Evolutionary conservation across 2,329 filamentous ascomycete genomes (phyloP), one percentile per base, ranked within the genome.

Genomic region (Tolypocladium capitatum): DNA sequence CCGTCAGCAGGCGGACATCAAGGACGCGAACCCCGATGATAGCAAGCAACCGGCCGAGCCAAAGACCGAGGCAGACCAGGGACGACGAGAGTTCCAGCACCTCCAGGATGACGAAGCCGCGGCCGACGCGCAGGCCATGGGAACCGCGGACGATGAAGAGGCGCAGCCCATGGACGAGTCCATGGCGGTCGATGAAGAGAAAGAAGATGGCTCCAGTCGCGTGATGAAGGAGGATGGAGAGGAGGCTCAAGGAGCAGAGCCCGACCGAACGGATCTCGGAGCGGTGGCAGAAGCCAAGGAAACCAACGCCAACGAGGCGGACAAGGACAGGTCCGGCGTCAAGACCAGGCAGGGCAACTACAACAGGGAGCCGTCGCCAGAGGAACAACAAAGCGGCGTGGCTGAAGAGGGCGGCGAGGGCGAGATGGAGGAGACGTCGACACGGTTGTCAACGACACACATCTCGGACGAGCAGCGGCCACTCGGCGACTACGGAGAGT

Each of bases 41-140:
- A 65, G 74, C 20, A 71, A 76, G 31, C 66, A 78, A 54, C 68
- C 67, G 34, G 64, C 74, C 38, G 63, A 70, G 40, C 38, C 52
- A 8, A 53, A 55, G 16, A 66, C 68, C 54, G 79, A 86, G 50
- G 72, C 81, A n/a, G 82, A 92, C 52, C 84, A 87, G 73, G 74
- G 78, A 10, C 75, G 83, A 59, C 79, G 78, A n/a, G 89, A 96
- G 60, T 96, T 96, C 60, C 89, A 97, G 68, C 92, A 99, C 66
- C 72, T 97, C 4, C 83, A 84, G 51, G 81, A 96, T 54, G 87
- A 96, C 51, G 78, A 92, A 30, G 78, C 82, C 28, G 75, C 83
- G 47, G 79, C 84, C n/a, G 90, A 96, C 48, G 82, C 88, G 1
- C 92, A 98, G 67, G 92, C 92, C 14, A 76, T 98, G 59, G 94